Evolutionary conservation across 2,329 filamentous ascomycete genomes (phyloP).

Genomic region (Cercospora nicotianae): DNA sequence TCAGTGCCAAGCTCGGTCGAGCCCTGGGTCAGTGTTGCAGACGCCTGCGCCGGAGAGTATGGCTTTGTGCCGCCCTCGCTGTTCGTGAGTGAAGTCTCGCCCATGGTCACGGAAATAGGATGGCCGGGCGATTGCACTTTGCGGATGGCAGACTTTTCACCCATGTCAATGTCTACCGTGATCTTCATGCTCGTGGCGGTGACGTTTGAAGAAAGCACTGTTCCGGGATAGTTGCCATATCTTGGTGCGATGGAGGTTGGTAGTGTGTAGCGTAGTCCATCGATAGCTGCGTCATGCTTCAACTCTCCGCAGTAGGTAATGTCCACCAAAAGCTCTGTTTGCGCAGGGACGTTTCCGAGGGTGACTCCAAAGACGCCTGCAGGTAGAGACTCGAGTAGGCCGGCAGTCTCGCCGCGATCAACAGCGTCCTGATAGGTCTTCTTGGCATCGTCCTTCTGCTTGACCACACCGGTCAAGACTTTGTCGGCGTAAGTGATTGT

Average conservation of each 20-base stretch:
- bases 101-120: conserved; percentile 65
- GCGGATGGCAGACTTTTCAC: conserved; percentile 55
- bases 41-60: conserved; percentile 60
- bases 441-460: conserved; percentile 63
- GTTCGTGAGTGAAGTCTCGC: conserved; percentile 52
- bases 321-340: conserved; percentile 58
- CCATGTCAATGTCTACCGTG: conserved; percentile 60
- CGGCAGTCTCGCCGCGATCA: conserved; percentile 60
- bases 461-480: conserved; percentile 64
- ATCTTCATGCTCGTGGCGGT: conserved; percentile 51
- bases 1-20: conserved; percentile 60
- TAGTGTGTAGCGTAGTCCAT: conserved; percentile 68
- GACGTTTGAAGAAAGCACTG: conserved; percentile 33
- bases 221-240: conserved; percentile 56
- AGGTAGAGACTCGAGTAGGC: conserved; percentile 62
- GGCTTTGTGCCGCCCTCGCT: conserved; percentile 38
- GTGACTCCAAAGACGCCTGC: conserved; percentile 68
- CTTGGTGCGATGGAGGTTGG: conserved; percentile 67
- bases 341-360: conserved; percentile 66
- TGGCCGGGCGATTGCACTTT: conserved; percentile 67
- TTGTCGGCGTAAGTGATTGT: conserved; percentile 62
- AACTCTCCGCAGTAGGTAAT: conserved; percentile 69
- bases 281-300: conserved; percentile 67
- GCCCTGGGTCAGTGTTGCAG: conserved; percentile 59
- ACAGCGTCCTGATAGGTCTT: conserved; percentile 61